Base-by-base conservation (phyloP, 75 land plant genomes). In the Sequoiadendron giganteum region DNA sequence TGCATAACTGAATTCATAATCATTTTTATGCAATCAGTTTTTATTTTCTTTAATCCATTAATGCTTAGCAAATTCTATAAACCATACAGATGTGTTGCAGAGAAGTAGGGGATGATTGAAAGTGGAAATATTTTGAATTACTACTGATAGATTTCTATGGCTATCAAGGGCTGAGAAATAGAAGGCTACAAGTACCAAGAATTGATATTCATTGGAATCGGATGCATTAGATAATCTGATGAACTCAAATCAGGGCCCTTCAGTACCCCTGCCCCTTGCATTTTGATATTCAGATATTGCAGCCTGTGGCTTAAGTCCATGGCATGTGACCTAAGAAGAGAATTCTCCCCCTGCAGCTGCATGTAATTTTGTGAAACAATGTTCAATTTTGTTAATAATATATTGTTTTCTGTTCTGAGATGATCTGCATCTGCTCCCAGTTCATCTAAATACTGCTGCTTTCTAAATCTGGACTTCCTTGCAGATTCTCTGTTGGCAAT, bases 401-500 rank as follows among this genome's bases (percentile, higher is more conserved):
- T 90, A 55, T 85, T 86, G 88, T 95, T 94, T 70, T 95, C 94
- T 4, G 90, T 90, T 86, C 90, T 88, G 10, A 97, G 92, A 36
- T 91, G 89, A 30, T 87, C 91, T 55, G 92, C 92, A 78, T 94
- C 94, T 14, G 91, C 88, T 85, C 89, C 86, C 49, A 97, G 91
- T 79, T 96, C 96, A 54, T 97, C 97, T 89, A 97, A 49, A 61
- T 95, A 96, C 85, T 94, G 95, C 89, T 97, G 97, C 84, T 97
- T 97, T 75, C 97, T 89, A 91, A 94, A 91, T 91, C 98, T 84
- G 1, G 97, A 97, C 36, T 97, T 81, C 56, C 98, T 88, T 10
- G 97, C 98, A 18, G 98, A 97, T 75, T 97, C 98, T 8, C 97
- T 87, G 82, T 97, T 97, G 30, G 98, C 94, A 0, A 94, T 91